Conservation (phyloP, 305 asterid species). For the Fraxinus sp. region DNA sequence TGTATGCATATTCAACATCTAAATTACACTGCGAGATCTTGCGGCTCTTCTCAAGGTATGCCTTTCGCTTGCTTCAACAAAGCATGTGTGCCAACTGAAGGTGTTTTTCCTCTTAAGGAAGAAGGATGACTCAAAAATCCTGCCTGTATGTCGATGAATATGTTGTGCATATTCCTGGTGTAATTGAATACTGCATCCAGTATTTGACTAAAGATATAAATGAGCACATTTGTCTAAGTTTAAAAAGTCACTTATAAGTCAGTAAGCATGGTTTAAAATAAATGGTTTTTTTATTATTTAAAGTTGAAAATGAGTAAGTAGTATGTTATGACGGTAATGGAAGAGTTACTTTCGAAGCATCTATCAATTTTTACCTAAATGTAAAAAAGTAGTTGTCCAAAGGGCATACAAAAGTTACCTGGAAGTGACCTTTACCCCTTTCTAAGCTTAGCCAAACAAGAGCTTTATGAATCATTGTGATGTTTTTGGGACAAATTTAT, state of each 20-base stretch:
- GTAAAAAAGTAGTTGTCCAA: not conserved
- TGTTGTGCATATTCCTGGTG: not conserved
- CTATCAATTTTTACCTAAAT: not conserved
- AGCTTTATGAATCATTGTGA: not conserved
- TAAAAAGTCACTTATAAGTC: not conserved
- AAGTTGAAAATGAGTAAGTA: not conserved
- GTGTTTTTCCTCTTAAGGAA: not conserved
- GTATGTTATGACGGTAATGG: not conserved
- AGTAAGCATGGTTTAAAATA: not conserved
- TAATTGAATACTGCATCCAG: not conserved
- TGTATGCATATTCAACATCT: slow-evolving; percentile 90
- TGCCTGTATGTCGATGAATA: not conserved
- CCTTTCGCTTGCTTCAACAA: slow-evolving; percentile 2
- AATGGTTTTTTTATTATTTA: not conserved
- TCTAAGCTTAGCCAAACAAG: not conserved
- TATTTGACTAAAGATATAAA: not conserved
- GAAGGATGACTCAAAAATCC: not conserved
- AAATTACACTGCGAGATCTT: slow-evolving; percentile 79
- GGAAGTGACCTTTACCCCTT: not conserved
- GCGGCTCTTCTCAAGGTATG: slow-evolving; percentile 87
- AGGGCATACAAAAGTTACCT: not conserved
- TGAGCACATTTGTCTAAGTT: not conserved
- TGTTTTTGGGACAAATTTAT: not conserved
- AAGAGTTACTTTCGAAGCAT: not conserved
- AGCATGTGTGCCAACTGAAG: not conserved